Conservation (phyloP, 2,329 filamentous ascomycete genomes). For the Fusarium luffae region DNA sequence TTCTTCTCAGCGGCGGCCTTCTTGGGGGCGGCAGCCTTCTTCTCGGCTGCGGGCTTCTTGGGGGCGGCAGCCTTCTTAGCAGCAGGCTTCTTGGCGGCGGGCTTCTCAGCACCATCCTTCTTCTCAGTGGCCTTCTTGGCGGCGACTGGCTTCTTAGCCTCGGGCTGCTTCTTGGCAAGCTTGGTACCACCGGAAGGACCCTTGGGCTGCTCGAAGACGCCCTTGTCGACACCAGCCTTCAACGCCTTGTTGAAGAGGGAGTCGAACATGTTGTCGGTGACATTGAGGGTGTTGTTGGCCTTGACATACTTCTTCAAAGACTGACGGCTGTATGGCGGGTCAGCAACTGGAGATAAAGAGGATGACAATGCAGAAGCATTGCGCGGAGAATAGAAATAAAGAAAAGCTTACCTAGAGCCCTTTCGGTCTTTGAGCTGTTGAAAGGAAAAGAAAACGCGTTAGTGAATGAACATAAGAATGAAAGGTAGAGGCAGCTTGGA, state of each 20-base stretch:
- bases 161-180: conserved; percentile 80
- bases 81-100: conserved; percentile 49
- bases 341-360: conserved; percentile 9
- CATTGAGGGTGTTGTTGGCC: conserved; percentile 63
- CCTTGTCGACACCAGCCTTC: conserved; percentile 84
- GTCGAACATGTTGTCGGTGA: conserved; percentile 68
- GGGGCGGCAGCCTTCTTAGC: conserved; percentile 51
- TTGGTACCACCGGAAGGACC: conserved; percentile 91
- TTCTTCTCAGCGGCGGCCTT: conserved; percentile 37
- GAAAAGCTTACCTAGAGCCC: conserved; percentile 58
- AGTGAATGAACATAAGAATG: conserved; percentile 52
- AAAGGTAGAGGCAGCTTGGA: conserved; percentile 26
- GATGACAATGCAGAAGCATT: conserved; percentile 13
- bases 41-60: conserved; percentile 51
- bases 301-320: conserved; percentile 71
- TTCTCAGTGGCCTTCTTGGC: conserved; percentile 52
- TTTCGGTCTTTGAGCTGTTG: conserved; percentile 71
- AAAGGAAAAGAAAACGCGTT: conserved; percentile 50
- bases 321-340: conserved; percentile 60
- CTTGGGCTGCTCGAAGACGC: conserved; percentile 89
- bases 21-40: conserved; percentile 54
- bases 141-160: conserved; percentile 53
- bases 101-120: conserved; percentile 48
- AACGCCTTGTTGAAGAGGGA: conserved; percentile 88
- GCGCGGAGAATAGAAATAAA: conserved; percentile 9